A percentile compares a stretch with the other conserved stretches of the same genome.
Conservation (phyloP, 768 basidiomycete genomes). For the Austroboletus festivus region DNA sequence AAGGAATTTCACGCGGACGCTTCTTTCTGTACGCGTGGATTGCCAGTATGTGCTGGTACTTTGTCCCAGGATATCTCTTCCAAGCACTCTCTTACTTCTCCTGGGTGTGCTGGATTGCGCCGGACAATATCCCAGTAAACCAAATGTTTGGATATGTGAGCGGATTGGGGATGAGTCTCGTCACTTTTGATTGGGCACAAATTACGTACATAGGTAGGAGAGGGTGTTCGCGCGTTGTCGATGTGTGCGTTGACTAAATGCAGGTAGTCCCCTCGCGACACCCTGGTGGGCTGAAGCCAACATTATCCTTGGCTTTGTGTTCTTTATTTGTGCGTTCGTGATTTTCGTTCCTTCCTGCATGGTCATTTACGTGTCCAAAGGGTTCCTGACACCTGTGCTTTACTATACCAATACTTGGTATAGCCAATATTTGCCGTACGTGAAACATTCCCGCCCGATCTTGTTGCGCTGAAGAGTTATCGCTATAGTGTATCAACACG, state of each 20-base stretch:
- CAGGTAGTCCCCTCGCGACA: constrained; percentile 57
- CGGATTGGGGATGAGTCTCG: constrained; percentile 63
- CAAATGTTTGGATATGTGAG: constrained; percentile 64
- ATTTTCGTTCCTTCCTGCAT: constrained; percentile 38
- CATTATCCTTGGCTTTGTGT: constrained; percentile 55
- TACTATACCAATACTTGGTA: constrained; percentile 71
- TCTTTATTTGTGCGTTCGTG: constrained; percentile 59
- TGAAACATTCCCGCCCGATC: not conserved
- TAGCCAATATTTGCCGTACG: constrained; percentile 53
- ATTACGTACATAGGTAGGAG: constrained; percentile 40
- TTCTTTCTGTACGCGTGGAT: constrained; percentile 48
- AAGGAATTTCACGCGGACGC: constrained; percentile 49
- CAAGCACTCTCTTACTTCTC: constrained; percentile 59
- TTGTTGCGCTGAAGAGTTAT: not conserved
- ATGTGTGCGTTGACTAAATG: too few species aligned
- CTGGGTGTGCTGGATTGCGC: constrained; percentile 67
- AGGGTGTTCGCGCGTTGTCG: not conserved
- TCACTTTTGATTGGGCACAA: constrained; percentile 83
- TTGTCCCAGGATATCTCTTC: constrained; percentile 76
- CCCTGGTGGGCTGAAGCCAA: constrained; percentile 86
- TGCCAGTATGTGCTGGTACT: constrained; percentile 41
- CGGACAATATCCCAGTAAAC: constrained; percentile 66
- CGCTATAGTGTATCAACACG: constrained; percentile 54
- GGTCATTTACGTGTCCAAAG: constrained; percentile 45
- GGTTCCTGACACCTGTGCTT: constrained; percentile 58